These are phyloP conservation scores for Entomortierella chlamydospora DNA, from an alignment of 192 early-diverging fungal species.

Conservation along the genomic window DNA sequence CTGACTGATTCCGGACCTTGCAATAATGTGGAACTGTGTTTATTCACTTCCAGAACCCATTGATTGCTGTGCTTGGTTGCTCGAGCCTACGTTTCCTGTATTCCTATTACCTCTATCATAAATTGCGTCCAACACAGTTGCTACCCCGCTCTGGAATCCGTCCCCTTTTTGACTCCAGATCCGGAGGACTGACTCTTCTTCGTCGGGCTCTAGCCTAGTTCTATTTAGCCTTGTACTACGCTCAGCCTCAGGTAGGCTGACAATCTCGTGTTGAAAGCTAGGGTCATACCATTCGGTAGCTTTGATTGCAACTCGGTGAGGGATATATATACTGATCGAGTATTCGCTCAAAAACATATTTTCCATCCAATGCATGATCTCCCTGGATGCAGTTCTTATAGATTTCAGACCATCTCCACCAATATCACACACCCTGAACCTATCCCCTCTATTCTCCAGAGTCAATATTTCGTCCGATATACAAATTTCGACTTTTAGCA, in stretches of 20 bases:
- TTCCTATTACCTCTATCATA: background rate
- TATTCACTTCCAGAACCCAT: too few relatives aligned
- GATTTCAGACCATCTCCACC: background rate
- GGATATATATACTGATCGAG: background rate
- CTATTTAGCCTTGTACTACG: background rate
- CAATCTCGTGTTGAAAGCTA: background rate
- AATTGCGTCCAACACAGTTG: background rate
- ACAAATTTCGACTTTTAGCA: background rate
- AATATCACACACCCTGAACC: constrained; percentile 10
- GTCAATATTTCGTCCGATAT: background rate
- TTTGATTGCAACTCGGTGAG: background rate
- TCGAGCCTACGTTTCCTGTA: too few relatives aligned
- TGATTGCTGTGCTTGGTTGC: too few relatives aligned
- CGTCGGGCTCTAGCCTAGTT: constrained; percentile 13
- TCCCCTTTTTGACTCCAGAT: background rate
- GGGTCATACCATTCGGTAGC: background rate
- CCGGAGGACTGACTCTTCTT: constrained; percentile 4
- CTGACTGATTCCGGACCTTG: too few relatives aligned
- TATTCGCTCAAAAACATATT: background rate
- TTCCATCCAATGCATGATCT: constrained; percentile 1
- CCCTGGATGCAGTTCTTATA: background rate
- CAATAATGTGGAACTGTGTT: too few relatives aligned
- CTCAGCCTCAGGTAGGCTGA: background rate
- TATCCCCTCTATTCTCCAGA: background rate
- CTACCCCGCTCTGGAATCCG: background rate